Base-by-base conservation (phyloP, 2,329 filamentous ascomycete genomes). In the Malbranchea zuffiana region DNA sequence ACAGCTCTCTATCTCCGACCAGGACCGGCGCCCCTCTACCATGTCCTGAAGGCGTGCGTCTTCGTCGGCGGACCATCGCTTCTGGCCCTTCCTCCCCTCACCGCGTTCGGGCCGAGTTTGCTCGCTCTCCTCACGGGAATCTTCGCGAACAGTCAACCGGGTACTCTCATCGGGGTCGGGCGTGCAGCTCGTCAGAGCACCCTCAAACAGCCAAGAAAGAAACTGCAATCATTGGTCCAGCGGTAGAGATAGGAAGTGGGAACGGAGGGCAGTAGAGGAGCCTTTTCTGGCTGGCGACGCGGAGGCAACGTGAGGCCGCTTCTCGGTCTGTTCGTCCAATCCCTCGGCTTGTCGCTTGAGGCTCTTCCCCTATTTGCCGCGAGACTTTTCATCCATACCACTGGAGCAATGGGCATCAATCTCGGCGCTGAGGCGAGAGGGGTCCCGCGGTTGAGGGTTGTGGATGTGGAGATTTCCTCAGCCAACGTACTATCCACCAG, bases 201-300 rank as follows among this genome's bases (percentile, higher is more conserved):
- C 32, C 26, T 34, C 32, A 34, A 34, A n/a, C 32, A 34, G 32
- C 20, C 32, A 25, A 3, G 32, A 34, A 34, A 34, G 32, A 23
- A 34, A 38, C 35, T 30, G 28, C 27, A 38, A 20, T 25, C 6
- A 13, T 16, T 38, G 19, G 8, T 32, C 5, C 18, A 38, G 35
- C 26, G 13, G 27, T 23, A 37, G 35, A 0, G 26, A 30, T 12
- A 31, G 35, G 18, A 37, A 37, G 19, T 37, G 26, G 18, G 5
- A 30, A 12, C 3, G 26, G 31, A 31, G 35, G 5, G 26, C 27
- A 7, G 35, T 37, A 12, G 7, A 37, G 35, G 26, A 32, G 25
- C 6, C 26, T 37, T 31, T 5, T 3, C 8, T 24, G 19, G 12
- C 28, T 19, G 30, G 17, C 16, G 18, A 32, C 13, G 13, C 30